phyloP scores from a whole-genome alignment of 139 green algal species.

The Astrephomene gubernaculifera region DNA sequence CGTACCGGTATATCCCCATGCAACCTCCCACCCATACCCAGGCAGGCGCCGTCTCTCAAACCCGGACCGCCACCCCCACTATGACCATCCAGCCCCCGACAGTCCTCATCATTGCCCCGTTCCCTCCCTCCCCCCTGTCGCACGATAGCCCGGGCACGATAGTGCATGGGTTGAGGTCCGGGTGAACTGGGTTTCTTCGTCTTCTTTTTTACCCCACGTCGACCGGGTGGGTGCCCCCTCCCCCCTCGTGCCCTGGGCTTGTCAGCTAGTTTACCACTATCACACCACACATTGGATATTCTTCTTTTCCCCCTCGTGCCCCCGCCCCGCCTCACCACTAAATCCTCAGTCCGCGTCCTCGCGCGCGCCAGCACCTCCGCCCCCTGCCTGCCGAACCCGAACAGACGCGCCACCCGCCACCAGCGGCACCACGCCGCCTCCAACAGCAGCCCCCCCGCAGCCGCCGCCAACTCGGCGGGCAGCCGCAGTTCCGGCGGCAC shows the following conservation, averaged over 20 bases:
- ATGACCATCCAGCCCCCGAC: too few relatives aligned
- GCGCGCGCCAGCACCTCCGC: neutral
- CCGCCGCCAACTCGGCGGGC: neutral
- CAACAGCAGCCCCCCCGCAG: neutral
- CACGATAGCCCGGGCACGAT: too few relatives aligned
- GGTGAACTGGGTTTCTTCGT: neutral
- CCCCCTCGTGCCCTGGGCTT: neutral
- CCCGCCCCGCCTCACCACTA: neutral
- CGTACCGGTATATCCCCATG: too few relatives aligned
- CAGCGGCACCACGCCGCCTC: neutral
- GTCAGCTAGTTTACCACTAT: neutral
- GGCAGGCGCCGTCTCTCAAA: too few relatives aligned
- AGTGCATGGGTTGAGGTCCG: neutral
- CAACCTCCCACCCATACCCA: too few relatives aligned
- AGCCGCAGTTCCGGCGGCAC: neutral
- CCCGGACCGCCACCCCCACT: too few relatives aligned
- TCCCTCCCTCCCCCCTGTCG: too few relatives aligned
- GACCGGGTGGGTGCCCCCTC: neutral
- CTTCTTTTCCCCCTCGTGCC: neutral
- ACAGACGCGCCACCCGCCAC: neutral
- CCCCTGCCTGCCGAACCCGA: slow-evolving; percentile 3
- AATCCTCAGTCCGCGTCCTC: neutral
- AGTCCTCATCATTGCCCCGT: too few relatives aligned
- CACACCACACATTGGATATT: neutral
- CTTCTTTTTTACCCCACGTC: neutral